Base-by-base conservation (phyloP, 2,329 filamentous ascomycete species). In the Hypoxylon sp. region DNA sequence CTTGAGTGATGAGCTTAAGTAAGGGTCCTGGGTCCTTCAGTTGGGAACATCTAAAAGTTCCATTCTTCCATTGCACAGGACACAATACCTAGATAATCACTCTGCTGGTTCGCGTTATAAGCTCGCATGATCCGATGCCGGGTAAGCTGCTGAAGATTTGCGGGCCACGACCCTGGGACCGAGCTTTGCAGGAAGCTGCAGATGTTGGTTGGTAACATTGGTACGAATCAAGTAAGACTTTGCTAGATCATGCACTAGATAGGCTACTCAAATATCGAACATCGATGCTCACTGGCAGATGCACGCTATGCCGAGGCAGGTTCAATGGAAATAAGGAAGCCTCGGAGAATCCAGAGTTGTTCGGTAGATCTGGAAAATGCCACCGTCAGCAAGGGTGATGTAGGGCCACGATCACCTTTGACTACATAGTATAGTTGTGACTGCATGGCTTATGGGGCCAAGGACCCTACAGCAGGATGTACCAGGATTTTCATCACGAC, bases 311-410 rank as follows among this genome's bases (percentile, higher is more conserved):
- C 61, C 64, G 53, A 58, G 48, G 20, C 20, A 51, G 40, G n/a
- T 13, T 31, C 17, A 13, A 20, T 51, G 56, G 30, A 44, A 61
- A 58, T 33, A 51, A 48, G 58, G 33, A 46, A 56, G 55, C 44
- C 27, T 40, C 37, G 33, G n/a, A 37, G 49, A 57, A 61, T 33
- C 37, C 25, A 56, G 20, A 14, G 31, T 56, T n/a, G 44, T 54
- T 54, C 63, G 59, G 68, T 54, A 64, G 56, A 68, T 68, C 49
- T 48, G 33, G 17, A n/a, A 33, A 33, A 53, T 53, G 22, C 37
- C 42, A 57, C 53, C 27, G 42, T 48, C 20, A 66, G 51, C 44
- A 63, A 53, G 14, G 17, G 40, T 17, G 44, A n/a, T 51, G 40
- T 54, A 55, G 20, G 55, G 25, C 61, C 57, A 20, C 14, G 60